Evolutionary conservation across 164 flowering plant genomes (phyloP).

Genomic region (Hamamelis virginiana): DNA sequence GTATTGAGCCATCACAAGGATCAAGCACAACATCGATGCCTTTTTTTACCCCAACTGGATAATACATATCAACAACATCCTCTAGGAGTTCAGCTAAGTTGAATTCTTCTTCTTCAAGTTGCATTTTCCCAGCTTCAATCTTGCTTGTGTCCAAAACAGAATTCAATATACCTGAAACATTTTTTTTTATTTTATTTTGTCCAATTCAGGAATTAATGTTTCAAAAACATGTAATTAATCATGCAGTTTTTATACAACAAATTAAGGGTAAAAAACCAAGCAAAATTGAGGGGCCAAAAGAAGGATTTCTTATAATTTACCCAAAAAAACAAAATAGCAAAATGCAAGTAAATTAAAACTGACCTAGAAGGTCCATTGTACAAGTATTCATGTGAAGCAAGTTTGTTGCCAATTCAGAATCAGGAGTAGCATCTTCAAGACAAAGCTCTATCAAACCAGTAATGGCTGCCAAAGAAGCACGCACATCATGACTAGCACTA

Average conservation of each 20-base stretch:
- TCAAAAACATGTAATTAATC: too few relatives aligned
- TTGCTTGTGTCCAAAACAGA: slow-evolving; percentile 84
- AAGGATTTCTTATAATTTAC: too few relatives aligned
- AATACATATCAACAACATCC: slow-evolving; percentile 62
- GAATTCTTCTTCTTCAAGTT: slow-evolving; percentile 67
- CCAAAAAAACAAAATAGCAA: too few relatives aligned
- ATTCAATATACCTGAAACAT: slow-evolving; percentile 62
- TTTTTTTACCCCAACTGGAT: slow-evolving; percentile 57
- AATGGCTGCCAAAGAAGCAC: slow-evolving; percentile 61
- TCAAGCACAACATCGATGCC: slow-evolving; percentile 79
- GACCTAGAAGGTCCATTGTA: slow-evolving; percentile 60
- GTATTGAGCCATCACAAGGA: slow-evolving; percentile 55
- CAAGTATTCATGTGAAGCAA: slow-evolving; percentile 47
- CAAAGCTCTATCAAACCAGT: slow-evolving; percentile 45
- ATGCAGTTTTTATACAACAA: too few relatives aligned
- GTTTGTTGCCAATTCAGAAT: slow-evolving; percentile 38
- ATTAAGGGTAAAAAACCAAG: too few relatives aligned
- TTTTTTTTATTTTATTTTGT: too few relatives aligned
- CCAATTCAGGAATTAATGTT: too few relatives aligned
- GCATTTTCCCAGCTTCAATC: slow-evolving; percentile 85
- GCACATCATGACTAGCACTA: slow-evolving; percentile 79
- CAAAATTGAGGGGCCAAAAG: too few relatives aligned
- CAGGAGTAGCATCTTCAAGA: slow-evolving; percentile 20
- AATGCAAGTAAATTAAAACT: too few relatives aligned
- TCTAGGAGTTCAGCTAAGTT: slow-evolving; percentile 62